These are phyloP conservation scores for Trypanosoma melophagium DNA, from an alignment of 208 protist genomes.

Conservation along the genomic window DNA sequence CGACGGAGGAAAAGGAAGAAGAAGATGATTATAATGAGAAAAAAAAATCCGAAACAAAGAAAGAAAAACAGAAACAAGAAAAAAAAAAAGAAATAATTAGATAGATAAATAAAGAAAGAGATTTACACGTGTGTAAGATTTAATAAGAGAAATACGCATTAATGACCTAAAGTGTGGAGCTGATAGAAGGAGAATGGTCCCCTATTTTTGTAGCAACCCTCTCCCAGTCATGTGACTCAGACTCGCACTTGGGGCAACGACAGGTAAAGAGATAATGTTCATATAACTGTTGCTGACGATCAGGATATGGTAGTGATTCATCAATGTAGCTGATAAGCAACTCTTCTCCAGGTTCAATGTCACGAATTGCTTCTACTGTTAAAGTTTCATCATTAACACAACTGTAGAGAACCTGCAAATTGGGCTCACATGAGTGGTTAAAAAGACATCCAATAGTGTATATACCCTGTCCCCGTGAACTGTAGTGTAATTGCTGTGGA, in stretches of 20 bases:
- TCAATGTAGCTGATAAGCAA: slow-evolving; percentile 80
- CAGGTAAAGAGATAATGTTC: slow-evolving; percentile 84
- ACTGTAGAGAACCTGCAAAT: slow-evolving; percentile 61
- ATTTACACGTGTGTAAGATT: slow-evolving; percentile 4
- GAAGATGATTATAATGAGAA: slow-evolving; percentile 29
- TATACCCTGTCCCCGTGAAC: slow-evolving; percentile 62
- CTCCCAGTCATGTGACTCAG: slow-evolving; percentile 12
- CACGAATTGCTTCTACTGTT: slow-evolving; percentile 51
- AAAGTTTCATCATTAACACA: slow-evolving; percentile 60
- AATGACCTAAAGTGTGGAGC: slow-evolving; percentile 5
- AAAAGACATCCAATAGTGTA: slow-evolving; percentile 72
- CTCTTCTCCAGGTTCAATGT: slow-evolving; percentile 60
- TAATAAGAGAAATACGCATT: neutral
- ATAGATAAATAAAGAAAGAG: slow-evolving; percentile 17
- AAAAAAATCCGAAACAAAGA: slow-evolving; percentile 19
- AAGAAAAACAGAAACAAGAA: slow-evolving; percentile 18
- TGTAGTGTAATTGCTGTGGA: slow-evolving; percentile 22
- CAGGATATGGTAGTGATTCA: slow-evolving; percentile 34
- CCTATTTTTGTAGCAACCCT: neutral
- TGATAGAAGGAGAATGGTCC: neutral
- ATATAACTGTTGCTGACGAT: slow-evolving; percentile 58
- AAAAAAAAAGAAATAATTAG: slow-evolving; percentile 15
- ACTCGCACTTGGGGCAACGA: slow-evolving; percentile 35
- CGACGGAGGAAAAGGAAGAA: neutral
- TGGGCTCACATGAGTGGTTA: slow-evolving; percentile 81